Evolutionary conservation across 1,284 basidiomycete genomes (phyloP), one percentile per base, ranked within the genome.

Genomic region (Hemileia vastatrix): DNA sequence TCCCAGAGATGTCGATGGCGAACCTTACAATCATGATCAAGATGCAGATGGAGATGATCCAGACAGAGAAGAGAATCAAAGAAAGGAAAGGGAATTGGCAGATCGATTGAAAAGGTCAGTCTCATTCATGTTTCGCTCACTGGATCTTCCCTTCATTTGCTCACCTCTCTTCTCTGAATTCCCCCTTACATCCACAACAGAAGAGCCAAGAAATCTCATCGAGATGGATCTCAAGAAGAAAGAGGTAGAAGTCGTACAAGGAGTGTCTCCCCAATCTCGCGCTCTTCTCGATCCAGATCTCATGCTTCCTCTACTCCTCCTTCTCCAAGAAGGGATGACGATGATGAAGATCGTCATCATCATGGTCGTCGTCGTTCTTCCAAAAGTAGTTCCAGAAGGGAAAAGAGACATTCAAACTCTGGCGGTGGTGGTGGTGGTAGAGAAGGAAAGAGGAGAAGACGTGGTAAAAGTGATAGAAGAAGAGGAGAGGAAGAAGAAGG

Each of bases 61-160:
- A 11, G 36, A 40, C 9, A 27, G 27, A 27, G 15, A 40, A 0
- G 67, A 70, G 6, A 44, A 64, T 2, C 66, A 63, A 0, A 68
- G 70, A 6, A 60, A 72, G 19, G 73, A 75, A 54, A 66, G 66
- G 43, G 69, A 72, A 57, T 65, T 75, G 5, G 70, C 70, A 23
- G 72, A 74, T 64, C 24, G 19, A 36, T 54, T 43, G 52, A 24
- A 9, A 40, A 40, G 52, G 15, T 52, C 15, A 33, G 13, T n/a
- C n/a, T 27, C n/a, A 15, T 23, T 24, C 13, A n/a, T 27, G 19
- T 33, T 24, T 31, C 51, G n/a, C 18, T 21, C 15, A 21, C 19
- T n/a, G 23, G 21, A 43, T n/a, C 23, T 54, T 54, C 13, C 32
- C 23, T 31, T 24, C 36, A 15, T 19, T 36, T 15, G 53, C 31